Percentiles rank a stretch among this genome's conserved stretches.
These are phyloP conservation scores for Tylopilus sp. DNA, from an alignment of 768 basidiomycete genomes.

Conservation along the genomic window DNA sequence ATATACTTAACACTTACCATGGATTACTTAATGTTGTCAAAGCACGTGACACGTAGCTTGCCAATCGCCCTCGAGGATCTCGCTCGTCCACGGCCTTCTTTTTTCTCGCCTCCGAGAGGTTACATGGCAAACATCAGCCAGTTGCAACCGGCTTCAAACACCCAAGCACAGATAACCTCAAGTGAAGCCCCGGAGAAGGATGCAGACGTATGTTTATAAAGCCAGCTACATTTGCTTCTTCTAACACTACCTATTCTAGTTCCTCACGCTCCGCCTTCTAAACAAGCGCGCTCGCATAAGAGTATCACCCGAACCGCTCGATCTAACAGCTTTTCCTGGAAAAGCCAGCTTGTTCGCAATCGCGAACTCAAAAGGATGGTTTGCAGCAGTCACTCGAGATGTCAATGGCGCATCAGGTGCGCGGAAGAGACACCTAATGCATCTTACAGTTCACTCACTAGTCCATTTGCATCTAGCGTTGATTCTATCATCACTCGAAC, in stretches of 20 bases:
- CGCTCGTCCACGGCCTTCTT: not conserved
- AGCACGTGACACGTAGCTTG: not conserved
- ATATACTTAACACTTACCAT: not conserved
- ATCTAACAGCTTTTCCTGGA: constrained; percentile 38
- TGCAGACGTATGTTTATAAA: constrained; percentile 24
- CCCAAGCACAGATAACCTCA: constrained; percentile 25
- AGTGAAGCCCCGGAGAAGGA: constrained; percentile 28
- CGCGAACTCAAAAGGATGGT: constrained; percentile 63
- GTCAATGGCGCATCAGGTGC: constrained; percentile 36
- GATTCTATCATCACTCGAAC: constrained; percentile 55
- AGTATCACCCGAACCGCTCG: constrained; percentile 52
- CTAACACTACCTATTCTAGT: constrained; percentile 27
- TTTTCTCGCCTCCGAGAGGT: not conserved
- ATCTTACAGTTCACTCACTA: not conserved
- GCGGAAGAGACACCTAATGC: constrained; percentile 10
- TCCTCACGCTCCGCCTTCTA: constrained; percentile 37
- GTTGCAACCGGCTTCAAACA: constrained; percentile 21
- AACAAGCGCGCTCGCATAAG: constrained; percentile 64
- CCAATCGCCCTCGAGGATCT: no score
- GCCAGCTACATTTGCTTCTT: not conserved
- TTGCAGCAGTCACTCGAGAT: constrained; percentile 54
- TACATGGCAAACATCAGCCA: constrained; percentile 33
- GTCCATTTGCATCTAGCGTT: constrained; percentile 41
- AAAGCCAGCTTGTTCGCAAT: constrained; percentile 55
- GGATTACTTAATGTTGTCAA: not conserved